These are phyloP conservation scores for Wickerhamomyces alni DNA, from an alignment of 805 yeast species.

Conservation along the genomic window DNA sequence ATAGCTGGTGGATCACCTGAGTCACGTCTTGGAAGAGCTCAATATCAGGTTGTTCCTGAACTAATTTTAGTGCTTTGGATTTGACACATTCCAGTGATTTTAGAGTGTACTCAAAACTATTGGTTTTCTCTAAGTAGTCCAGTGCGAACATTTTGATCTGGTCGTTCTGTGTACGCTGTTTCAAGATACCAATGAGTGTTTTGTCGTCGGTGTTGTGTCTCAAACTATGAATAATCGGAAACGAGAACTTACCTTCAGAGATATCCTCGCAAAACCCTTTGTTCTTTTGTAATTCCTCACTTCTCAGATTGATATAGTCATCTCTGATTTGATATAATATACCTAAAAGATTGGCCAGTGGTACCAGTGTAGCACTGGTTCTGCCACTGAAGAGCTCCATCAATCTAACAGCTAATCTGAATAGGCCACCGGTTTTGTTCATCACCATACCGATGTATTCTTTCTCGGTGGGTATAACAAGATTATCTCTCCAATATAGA, in stretches of 20 bases:
- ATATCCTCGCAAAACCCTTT: slow-evolving; percentile 85
- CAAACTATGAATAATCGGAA: slow-evolving; percentile 73
- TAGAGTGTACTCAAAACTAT: slow-evolving; percentile 16
- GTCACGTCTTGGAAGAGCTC: background rate
- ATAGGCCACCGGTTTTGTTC: slow-evolving; percentile 87
- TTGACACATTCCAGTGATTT: slow-evolving; percentile 8
- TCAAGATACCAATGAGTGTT: slow-evolving; percentile 44
- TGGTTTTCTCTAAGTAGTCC: slow-evolving; percentile 32
- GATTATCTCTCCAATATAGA: slow-evolving; percentile 77
- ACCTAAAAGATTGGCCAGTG: slow-evolving; percentile 73
- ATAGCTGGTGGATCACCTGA: background rate
- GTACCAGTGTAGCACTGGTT: slow-evolving; percentile 33
- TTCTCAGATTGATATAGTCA: slow-evolving; percentile 68
- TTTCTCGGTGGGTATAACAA: slow-evolving; percentile 48
- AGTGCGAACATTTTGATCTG: slow-evolving; percentile 47
- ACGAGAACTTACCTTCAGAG: slow-evolving; percentile 84
- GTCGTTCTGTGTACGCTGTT: slow-evolving; percentile 43
- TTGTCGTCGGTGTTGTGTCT: slow-evolving; percentile 29
- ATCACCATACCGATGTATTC: slow-evolving; percentile 77
- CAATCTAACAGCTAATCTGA: slow-evolving; percentile 65
- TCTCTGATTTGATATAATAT: slow-evolving; percentile 81
- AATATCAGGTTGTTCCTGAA: background rate
- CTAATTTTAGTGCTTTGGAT: slow-evolving; percentile 5
- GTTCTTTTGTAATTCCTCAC: slow-evolving; percentile 43
- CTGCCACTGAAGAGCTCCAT: slow-evolving; percentile 35